A percentile compares a stretch with the other conserved stretches of the same genome.
These are phyloP conservation scores for Filobasidium uniguttulatum DNA, from an alignment of 1,284 basidiomycete species.

Conservation along the genomic window DNA sequence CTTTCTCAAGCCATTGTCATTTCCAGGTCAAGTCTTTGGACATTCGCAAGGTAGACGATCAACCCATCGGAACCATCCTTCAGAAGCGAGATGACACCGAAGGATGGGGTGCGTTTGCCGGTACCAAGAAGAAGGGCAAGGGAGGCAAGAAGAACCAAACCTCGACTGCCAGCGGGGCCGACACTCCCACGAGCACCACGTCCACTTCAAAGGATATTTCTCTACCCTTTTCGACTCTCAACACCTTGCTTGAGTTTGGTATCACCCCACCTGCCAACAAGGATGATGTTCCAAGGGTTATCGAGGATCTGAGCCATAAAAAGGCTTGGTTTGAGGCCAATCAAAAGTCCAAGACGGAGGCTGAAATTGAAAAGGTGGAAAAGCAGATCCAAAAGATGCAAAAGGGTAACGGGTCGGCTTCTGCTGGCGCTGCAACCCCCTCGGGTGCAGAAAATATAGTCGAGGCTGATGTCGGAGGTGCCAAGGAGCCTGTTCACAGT, in stretches of 20 bases:
- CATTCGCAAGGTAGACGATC: constrained; percentile 58
- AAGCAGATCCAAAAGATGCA: constrained; percentile 43
- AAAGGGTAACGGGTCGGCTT: constrained; percentile 30
- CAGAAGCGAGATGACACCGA: constrained; percentile 81
- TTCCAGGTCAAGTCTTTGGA: constrained; percentile 57
- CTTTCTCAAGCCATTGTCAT: neutral
- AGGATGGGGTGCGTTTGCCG: constrained; percentile 65
- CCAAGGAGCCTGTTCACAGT: constrained; percentile 30
- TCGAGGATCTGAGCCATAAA: constrained; percentile 86
- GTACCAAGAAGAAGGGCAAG: constrained; percentile 55
- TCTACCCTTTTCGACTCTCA: constrained; percentile 70
- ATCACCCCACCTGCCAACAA: constrained; percentile 75
- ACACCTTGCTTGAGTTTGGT: constrained; percentile 72
- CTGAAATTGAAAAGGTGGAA: constrained; percentile 55
- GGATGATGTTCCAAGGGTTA: constrained; percentile 64
- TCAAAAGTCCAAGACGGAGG: constrained; percentile 41
- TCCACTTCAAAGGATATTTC: constrained; percentile 43
- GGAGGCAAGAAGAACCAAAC: constrained; percentile 34
- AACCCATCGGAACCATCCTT: constrained; percentile 55
- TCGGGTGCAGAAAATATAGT: constrained; percentile 7
- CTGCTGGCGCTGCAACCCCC: neutral
- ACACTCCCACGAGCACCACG: constrained; percentile 19
- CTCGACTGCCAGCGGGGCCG: constrained; percentile 36
- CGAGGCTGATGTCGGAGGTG: constrained; percentile 17
- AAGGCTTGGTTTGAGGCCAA: constrained; percentile 79